Evolutionary conservation across 192 early-diverging fungal species (phyloP).

Genomic region (Coemansia sp.): DNA sequence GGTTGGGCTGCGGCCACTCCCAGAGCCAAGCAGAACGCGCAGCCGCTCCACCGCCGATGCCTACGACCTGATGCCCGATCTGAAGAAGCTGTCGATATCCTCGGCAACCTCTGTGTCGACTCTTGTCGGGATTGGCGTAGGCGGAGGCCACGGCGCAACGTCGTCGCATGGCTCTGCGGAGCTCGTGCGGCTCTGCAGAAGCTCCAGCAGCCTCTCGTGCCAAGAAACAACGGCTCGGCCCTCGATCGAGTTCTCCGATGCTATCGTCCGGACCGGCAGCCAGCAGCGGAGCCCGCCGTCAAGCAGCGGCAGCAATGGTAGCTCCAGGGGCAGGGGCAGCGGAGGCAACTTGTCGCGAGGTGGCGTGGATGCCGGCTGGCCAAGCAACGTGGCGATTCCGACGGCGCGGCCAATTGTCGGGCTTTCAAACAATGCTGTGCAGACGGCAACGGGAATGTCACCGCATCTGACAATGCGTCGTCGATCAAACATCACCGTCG

Average conservation of each 20-base stretch:
- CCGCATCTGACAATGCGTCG: constrained; percentile 32
- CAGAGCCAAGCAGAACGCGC: constrained; percentile 40
- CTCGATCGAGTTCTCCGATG: constrained; percentile 23
- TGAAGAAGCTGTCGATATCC: constrained; percentile 43
- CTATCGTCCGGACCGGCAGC: background rate
- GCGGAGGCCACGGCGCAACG: background rate
- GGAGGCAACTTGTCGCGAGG: background rate
- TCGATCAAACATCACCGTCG: constrained; percentile 39
- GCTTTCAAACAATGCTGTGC: constrained; percentile 30
- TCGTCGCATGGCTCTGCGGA: constrained; percentile 22
- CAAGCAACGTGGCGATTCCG: constrained; percentile 11
- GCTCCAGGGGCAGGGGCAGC: background rate
- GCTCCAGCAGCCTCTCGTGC: constrained; percentile 48
- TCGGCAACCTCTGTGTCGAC: constrained; percentile 40
- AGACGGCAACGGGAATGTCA: constrained; percentile 36
- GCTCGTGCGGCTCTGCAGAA: constrained; percentile 35
- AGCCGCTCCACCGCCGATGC: constrained; percentile 3
- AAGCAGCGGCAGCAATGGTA: constrained; percentile 1
- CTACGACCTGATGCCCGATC: background rate
- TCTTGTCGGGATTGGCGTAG: constrained; percentile 26
- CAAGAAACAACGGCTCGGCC: constrained; percentile 41
- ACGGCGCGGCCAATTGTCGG: constrained; percentile 26
- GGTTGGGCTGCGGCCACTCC: constrained; percentile 40
- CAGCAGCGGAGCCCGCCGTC: background rate
- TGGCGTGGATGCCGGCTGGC: constrained; percentile 5